Conservation (phyloP, 2,329 filamentous ascomycete genomes). For the Ophiostoma tasmaniense region DNA sequence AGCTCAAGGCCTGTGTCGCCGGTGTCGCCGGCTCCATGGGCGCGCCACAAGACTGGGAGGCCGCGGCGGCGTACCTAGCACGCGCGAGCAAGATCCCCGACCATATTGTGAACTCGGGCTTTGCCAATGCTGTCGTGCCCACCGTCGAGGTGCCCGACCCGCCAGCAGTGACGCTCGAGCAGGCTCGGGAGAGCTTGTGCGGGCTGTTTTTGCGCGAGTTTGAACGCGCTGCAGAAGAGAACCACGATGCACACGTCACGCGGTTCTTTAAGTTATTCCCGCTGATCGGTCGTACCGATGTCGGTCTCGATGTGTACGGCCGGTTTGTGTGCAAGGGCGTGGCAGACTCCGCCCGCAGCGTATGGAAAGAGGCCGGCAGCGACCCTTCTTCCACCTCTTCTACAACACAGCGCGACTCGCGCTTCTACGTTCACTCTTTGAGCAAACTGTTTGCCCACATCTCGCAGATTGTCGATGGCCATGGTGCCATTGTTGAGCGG, state of each 20-base stretch:
- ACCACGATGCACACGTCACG: constrained; percentile 83
- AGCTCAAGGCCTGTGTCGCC: constrained; percentile 92
- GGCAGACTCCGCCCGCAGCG: constrained; percentile 70
- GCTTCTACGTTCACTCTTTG: constrained; percentile 85
- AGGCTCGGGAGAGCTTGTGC: constrained; percentile 81
- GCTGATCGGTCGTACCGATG: constrained; percentile 78
- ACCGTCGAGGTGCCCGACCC: constrained; percentile 92
- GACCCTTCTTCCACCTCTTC: not conserved
- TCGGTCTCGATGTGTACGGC: constrained; percentile 89
- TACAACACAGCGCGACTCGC: constrained; percentile 53
- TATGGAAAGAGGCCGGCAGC: constrained; percentile 52
- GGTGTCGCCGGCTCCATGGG: constrained; percentile 96
- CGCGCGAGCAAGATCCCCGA: constrained; percentile 74
- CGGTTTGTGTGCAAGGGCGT: constrained; percentile 94
- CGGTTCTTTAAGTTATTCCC: constrained; percentile 98
- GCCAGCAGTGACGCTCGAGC: constrained; percentile 76
- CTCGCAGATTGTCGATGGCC: constrained; percentile 88
- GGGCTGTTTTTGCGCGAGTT: constrained; percentile 89
- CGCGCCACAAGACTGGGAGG: constrained; percentile 97
- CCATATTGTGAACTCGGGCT: constrained; percentile 71
- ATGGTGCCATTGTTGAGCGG: constrained; percentile 81
- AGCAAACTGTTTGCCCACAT: constrained; percentile 96
- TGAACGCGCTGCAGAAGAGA: constrained; percentile 78
- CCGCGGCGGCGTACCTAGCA: constrained; percentile 80
- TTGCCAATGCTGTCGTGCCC: constrained; percentile 86